Base-by-base conservation (phyloP, 2,329 filamentous ascomycete genomes). In the Colletotrichum sp. region DNA sequence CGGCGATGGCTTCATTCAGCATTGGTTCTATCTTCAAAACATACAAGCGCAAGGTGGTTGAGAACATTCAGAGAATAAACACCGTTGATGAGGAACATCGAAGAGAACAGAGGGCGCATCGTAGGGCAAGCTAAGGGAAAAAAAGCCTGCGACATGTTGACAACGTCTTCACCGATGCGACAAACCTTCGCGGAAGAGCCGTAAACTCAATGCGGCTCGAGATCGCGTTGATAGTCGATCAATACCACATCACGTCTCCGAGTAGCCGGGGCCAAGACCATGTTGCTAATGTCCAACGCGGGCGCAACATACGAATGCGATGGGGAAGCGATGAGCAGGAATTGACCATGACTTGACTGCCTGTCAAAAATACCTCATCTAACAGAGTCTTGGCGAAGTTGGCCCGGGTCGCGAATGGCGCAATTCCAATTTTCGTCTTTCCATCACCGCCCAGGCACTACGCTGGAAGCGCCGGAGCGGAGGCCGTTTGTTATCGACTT, bases 351-450 rank as follows among this genome's bases (percentile, higher is more conserved):
- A 26, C 39, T 48, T 48, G 39, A 18, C 21, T 34, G 16, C 55
- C 36, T 18, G 43, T 52, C 21, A 30, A 74, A 74, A 69, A 74
- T 73, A 48, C 70, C 74, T 48, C 74, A 76, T 69, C 48, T 69
- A 59, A 59, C 43, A 21, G n/a, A 21, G 39, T 65, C 74, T 76
- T 76, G 74, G 74, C 74, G 48, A 65, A 36, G 59, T 48, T 52
- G 43, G 34, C 36, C 59, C 43, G 70, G 73, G 65, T 61, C 63
- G 32, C 55, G 69, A 52, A 68, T 68, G 72, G 72, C 55, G 63
- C 63, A 43, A 60, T 36, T 63, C 55, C 28, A 61, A 43, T 55
- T 4, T 59, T 21, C 43, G n/a, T 52, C 43, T 13, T 13, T 52
- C n/a, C 43, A 52, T 52, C 43, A 24, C 43, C n/a, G 43, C 43